Evolutionary conservation across 371 early-diverging fungal species (phyloP).

Genomic region (Apophysomyces trapeziformis): DNA sequence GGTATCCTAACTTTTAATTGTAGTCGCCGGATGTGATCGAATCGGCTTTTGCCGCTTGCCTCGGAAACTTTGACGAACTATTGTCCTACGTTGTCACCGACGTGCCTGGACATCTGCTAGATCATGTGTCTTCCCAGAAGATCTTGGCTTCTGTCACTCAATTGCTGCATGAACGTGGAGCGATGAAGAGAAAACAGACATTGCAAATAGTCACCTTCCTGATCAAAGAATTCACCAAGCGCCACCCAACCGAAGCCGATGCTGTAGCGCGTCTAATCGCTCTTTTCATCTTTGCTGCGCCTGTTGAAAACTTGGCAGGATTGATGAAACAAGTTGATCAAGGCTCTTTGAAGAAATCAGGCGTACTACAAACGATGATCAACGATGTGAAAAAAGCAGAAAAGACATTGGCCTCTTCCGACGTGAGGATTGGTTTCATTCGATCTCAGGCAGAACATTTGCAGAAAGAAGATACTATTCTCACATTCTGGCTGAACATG

Average conservation of each 20-base stretch:
- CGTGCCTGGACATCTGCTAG: constrained; percentile 38
- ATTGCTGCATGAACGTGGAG: constrained; percentile 35
- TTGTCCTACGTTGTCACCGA: constrained; percentile 38
- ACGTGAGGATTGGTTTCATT: constrained; percentile 31
- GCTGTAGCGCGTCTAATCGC: constrained; percentile 36
- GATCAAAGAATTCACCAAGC: constrained; percentile 29
- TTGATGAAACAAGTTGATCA: neutral
- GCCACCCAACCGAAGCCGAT: constrained; percentile 25
- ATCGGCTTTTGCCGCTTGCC: constrained; percentile 55
- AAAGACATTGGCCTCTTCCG: neutral
- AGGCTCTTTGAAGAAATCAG: neutral
- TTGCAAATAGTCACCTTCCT: constrained; percentile 39
- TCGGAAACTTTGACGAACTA: constrained; percentile 57
- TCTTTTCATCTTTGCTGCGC: constrained; percentile 35
- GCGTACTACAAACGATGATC: constrained; percentile 22
- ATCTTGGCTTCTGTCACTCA: constrained; percentile 35
- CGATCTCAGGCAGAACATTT: constrained; percentile 36
- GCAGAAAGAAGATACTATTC: constrained; percentile 17
- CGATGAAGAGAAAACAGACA: constrained; percentile 27
- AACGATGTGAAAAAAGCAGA: constrained; percentile 18
- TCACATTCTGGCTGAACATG: constrained; percentile 37
- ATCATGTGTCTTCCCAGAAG: constrained; percentile 37
- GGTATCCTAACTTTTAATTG: neutral
- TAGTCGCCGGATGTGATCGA: constrained; percentile 53
- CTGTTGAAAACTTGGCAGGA: constrained; percentile 21